A percentile compares a stretch with the other conserved stretches of the same genome.
Evolutionary conservation across 2,329 filamentous ascomycete genomes (phyloP).

Genomic region (Ascochyta viciae-villosae): DNA sequence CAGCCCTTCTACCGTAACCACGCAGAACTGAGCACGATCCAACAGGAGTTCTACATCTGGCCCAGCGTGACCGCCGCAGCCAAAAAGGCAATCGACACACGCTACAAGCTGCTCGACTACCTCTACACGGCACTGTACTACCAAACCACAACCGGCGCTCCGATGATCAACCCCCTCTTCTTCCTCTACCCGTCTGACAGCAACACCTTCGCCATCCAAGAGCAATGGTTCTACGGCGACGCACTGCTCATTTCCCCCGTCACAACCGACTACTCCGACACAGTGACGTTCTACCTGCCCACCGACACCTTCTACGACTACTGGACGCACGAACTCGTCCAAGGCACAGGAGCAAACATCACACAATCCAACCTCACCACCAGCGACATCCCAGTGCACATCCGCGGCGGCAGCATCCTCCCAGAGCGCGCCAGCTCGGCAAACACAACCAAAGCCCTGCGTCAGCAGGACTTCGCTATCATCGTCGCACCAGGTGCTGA

Average conservation of each 20-base stretch:
- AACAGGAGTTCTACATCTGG: conserved; percentile 79
- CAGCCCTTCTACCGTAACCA: conserved; percentile 80
- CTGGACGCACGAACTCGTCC: conserved; percentile 59
- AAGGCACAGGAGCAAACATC: conserved; percentile 55
- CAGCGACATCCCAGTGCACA: conserved; percentile 70
- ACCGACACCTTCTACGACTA: conserved; percentile 67
- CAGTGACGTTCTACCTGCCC: conserved; percentile 64
- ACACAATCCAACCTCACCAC: conserved; percentile 56
- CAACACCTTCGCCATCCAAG: conserved; percentile 59
- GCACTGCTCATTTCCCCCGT: conserved; percentile 65
- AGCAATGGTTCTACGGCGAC: conserved; percentile 68
- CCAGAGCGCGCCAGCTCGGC: conserved; percentile 63
- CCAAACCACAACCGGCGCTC: conserved; percentile 67
- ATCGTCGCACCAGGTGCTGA: conserved; percentile 70
- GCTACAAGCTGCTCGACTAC: conserved; percentile 82
- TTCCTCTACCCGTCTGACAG: conserved; percentile 70
- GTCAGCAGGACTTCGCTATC: conserved; percentile 72
- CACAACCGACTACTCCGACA: conserved; percentile 59
- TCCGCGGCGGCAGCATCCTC: conserved; percentile 70
- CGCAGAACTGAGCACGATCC: conserved; percentile 60
- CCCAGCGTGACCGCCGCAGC: conserved; percentile 68
- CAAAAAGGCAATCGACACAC: conserved; percentile 70
- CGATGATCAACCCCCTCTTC: conserved; percentile 73
- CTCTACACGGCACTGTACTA: conserved; percentile 74
- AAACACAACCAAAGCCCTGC: conserved; percentile 69